phyloP scores from a whole-genome alignment of 176 grass and related monocot genomes.

The Juncus inflexus region DNA sequence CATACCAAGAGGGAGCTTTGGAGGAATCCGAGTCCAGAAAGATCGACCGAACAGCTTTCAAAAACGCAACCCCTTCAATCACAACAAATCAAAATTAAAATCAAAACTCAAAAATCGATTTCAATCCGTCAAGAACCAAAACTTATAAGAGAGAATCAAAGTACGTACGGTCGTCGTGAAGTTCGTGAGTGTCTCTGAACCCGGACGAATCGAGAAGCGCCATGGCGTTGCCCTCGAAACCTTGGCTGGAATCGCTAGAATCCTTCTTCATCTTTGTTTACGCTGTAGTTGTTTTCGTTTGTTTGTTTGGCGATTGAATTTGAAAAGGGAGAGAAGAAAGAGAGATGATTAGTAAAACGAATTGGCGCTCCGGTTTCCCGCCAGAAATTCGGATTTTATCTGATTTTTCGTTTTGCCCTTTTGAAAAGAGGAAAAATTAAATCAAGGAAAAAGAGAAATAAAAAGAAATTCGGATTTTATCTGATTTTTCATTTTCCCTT shows the following conservation, averaged over 20 bases:
- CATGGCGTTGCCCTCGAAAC: slow-evolving; percentile 85
- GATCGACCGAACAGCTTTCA: slow-evolving; percentile 63
- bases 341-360: neutral
- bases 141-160: neutral
- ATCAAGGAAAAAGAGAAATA: too few relatives aligned
- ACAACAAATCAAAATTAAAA: slow-evolving; percentile 6
- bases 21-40: slow-evolving; percentile 38
- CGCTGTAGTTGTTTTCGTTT: neutral
- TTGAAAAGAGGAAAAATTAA: too few relatives aligned
- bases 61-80: slow-evolving; percentile 55
- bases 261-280: slow-evolving; percentile 6
- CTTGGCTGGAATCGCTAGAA: neutral
- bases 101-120: slow-evolving; percentile 6
- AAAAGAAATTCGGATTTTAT: too few relatives aligned
- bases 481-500: too few relatives aligned
- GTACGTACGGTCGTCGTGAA: slow-evolving; percentile 72
- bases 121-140: too few relatives aligned
- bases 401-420: too few relatives aligned
- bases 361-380: slow-evolving; percentile 13
- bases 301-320: neutral
- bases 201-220: slow-evolving; percentile 75
- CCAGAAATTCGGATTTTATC: neutral
- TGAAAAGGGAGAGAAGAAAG: neutral
- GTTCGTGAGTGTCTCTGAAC: slow-evolving; percentile 70
- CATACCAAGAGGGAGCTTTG: slow-evolving; percentile 62